A percentile compares a stretch with the other conserved stretches of the same genome.
Conservation (phyloP, 805 yeast genomes). For the Pichia sporocuriosa region DNA sequence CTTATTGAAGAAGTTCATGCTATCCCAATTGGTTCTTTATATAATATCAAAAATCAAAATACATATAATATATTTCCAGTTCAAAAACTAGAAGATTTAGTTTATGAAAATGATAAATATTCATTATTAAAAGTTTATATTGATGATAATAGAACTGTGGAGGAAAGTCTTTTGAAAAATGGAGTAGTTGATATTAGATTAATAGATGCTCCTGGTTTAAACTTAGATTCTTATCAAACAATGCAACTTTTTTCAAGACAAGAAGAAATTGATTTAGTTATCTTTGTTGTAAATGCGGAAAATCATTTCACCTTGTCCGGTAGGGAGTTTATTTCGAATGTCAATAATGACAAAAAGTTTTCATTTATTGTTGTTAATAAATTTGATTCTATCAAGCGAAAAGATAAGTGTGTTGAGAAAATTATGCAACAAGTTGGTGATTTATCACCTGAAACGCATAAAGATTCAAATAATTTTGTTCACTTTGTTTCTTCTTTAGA, state of each 20-base stretch:
- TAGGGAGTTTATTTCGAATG: conserved; percentile 83
- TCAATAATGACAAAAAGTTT: conserved; percentile 85
- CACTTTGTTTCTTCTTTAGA: conserved; percentile 78
- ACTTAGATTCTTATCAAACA: conserved; percentile 88
- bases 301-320: conserved; percentile 94
- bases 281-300: conserved; percentile 93
- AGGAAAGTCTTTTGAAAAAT: conserved; percentile 69
- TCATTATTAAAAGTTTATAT: conserved; percentile 74
- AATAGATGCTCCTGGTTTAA: conserved; percentile 96
- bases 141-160: conserved; percentile 61
- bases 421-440: conserved; percentile 80
- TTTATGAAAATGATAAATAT: conserved; percentile 65
- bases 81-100: conserved; percentile 57
- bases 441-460: conserved; percentile 85
- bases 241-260: conserved; percentile 93
- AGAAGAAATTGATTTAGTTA: conserved; percentile 93
- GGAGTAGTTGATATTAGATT: conserved; percentile 89
- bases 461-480: conserved; percentile 83
- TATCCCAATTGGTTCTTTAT: conserved; percentile 49
- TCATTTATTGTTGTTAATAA: conserved; percentile 92
- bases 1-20: conserved; percentile 92
- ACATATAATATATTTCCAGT: conserved; percentile 56
- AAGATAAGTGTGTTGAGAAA: conserved; percentile 66
- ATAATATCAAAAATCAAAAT: conserved; percentile 50
- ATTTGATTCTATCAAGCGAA: conserved; percentile 80